Evolutionary conservation across 768 basidiomycete species (phyloP), one percentile per base, ranked within the genome.

Genomic region (Agrocybe chaxingu): DNA sequence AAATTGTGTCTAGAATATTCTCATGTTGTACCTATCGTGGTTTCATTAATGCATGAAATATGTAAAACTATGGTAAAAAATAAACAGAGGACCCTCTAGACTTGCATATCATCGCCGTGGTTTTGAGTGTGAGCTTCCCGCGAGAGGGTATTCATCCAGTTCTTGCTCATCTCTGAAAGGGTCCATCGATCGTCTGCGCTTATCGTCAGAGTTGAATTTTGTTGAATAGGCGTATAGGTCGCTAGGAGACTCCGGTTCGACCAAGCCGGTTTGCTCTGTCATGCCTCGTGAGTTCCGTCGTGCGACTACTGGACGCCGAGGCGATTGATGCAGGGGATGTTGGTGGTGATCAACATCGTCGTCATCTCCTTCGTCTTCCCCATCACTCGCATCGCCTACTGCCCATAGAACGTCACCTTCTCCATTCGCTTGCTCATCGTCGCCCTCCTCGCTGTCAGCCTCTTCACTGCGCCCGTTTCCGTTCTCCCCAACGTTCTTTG

Each of bases 311-410:
- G 48, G 9, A 9, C 45, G 50, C 37, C 48, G 51, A 31, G 53
- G 43, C 18, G 52, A 45, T 16, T 62, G 63, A 44, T 64, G 66
- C 47, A 67, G 54, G 10, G 66, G 72, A 56, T 77, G 69, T 51
- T 75, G 73, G 52, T 74, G 67, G 45, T 75, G 74, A 43, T 76
- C 71, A 16, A 69, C 63, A 52, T 77, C 72, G 12, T 71, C 72
- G 36, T 75, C 75, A 30, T 77, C 76, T 5, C 65, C 71, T 40
- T 66, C 56, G 45, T 62, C 64, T 24, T 72, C 70, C 16, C 89
- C 86, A 44, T 88, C 88, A 49, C 84, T 87, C 18, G 72, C 80
- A 24, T 87, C 81, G 1, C 90, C 87, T 2, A 92, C 74, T 41
- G 84, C 77, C 89, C 90, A 92, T 36, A 85, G 58, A 12, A 72